Base-by-base conservation (phyloP, 768 basidiomycete genomes). In the Russula emetica region DNA sequence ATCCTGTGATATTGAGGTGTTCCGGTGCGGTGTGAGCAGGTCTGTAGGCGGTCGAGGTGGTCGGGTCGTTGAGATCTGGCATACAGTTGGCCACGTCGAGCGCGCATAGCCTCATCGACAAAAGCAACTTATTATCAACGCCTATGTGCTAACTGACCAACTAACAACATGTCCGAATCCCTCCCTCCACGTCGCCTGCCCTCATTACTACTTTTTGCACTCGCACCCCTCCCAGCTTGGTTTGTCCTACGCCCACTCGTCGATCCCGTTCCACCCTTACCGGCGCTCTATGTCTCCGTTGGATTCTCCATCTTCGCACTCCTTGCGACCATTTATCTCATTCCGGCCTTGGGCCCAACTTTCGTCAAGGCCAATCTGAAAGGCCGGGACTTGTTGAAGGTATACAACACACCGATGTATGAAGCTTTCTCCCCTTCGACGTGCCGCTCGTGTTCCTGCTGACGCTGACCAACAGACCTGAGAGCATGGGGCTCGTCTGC, bases 401-500 rank as follows among this genome's bases (percentile, higher is more conserved):
- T 80, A 13, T 89, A 91, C 70, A 77, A 79, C 42, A 84, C 83
- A 54, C 84, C 85, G 1, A 87, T 91, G 87, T 90, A 64, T 69
- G 87, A 75, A 26, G 13, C 13, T 26, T 62, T 22, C 36, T 36
- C 49, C 30, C 40, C 32, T 56, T 6, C 32, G 18, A 22, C 9
- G 24, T 38, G 32, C 38, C n/a, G 7, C 56, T 11, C 38, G 42
- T 20, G 44, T 64, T 57, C 16, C 18, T 51, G 44, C 58, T 54
- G 6, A 45, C 32, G 13, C 20, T 1, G 36, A 44, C 47, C 28
- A 51, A 18, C 61, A 98, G 95, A 73, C 95, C 97, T 49, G 97
- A 99, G 78, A 93, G 92, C 68, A 84, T 89, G 70, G 96, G 96
- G 14, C 85, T 98, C 63, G 87, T 97, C 55, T 92, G 88, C 71